Evolutionary conservation across 2,329 filamentous ascomycete species (phyloP).

Genomic region (Neospermospora avenae): DNA sequence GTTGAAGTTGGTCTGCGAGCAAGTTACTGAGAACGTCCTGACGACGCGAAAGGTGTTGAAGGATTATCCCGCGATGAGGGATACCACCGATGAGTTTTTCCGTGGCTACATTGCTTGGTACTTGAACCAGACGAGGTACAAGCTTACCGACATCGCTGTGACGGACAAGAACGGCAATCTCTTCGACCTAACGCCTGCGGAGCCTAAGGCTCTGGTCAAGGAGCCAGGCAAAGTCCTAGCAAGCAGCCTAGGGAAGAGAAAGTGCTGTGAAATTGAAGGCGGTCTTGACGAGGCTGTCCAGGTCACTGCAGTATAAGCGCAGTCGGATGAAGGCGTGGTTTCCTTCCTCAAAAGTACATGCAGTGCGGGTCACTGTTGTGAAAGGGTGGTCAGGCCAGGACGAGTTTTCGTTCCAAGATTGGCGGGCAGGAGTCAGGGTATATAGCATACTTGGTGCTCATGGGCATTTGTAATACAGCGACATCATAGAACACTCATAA

Average conservation of each 20-base stretch:
- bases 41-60: background rate
- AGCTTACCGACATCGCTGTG: slow-evolving; percentile 3
- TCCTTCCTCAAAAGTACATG: too few relatives aligned
- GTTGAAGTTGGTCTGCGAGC: background rate
- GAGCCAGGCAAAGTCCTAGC: background rate
- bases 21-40: background rate
- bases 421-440: too few relatives aligned
- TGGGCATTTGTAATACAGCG: too few relatives aligned
- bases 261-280: background rate
- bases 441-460: too few relatives aligned
- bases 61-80: background rate
- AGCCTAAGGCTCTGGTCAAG: background rate
- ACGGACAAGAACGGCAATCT: background rate
- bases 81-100: background rate
- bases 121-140: background rate
- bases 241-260: background rate
- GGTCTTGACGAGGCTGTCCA: background rate
- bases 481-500: too few relatives aligned
- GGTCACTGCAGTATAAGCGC: too few relatives aligned
- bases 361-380: too few relatives aligned
- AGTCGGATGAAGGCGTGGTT: too few relatives aligned
- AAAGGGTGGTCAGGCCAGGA: too few relatives aligned
- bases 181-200: slow-evolving; percentile 1
- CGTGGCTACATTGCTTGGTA: slow-evolving; percentile 4
- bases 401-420: too few relatives aligned